These are phyloP conservation scores for Penicillium sp. DNA, from an alignment of 2,329 filamentous ascomycete species.

Conservation along the genomic window DNA sequence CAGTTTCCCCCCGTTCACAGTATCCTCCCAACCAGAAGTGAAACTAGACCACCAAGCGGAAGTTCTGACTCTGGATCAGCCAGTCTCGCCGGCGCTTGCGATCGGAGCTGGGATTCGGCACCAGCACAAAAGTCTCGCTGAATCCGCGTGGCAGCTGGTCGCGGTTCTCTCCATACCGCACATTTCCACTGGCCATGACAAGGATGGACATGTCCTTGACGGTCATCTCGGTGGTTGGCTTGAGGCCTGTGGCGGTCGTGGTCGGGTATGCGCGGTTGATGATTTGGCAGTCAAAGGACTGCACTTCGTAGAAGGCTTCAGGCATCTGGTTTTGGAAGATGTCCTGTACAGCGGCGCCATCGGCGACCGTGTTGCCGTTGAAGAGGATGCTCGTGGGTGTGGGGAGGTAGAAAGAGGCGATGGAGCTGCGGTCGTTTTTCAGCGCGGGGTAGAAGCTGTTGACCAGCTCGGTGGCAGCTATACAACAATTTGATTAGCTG, in stretches of 20 bases:
- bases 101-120: conserved; percentile 67
- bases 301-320: conserved; percentile 71
- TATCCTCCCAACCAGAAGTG: not conserved
- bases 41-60: conserved; percentile 60
- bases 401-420: conserved; percentile 73
- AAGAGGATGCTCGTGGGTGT: conserved; percentile 72
- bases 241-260: conserved; percentile 50
- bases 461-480: conserved; percentile 74
- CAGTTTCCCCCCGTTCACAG: not conserved
- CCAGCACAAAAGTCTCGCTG: conserved; percentile 79
- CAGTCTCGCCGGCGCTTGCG: conserved; percentile 63
- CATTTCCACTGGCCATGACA: conserved; percentile 74
- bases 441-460: conserved; percentile 78
- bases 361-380: conserved; percentile 73
- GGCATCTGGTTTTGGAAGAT: conserved; percentile 72
- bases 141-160: conserved; percentile 72
- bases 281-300: conserved; percentile 77
- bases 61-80: conserved; percentile 75
- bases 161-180: conserved; percentile 68
- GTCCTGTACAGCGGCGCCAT: conserved; percentile 69
- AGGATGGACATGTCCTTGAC: conserved; percentile 70
- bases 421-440: conserved; percentile 61
- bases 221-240: conserved; percentile 49
- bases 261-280: conserved; percentile 72
- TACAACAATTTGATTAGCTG: not conserved